Evolutionary conservation across 441 rosid genomes (phyloP), one percentile per base, ranked within the genome.

Genomic region (Erodium texanum): DNA sequence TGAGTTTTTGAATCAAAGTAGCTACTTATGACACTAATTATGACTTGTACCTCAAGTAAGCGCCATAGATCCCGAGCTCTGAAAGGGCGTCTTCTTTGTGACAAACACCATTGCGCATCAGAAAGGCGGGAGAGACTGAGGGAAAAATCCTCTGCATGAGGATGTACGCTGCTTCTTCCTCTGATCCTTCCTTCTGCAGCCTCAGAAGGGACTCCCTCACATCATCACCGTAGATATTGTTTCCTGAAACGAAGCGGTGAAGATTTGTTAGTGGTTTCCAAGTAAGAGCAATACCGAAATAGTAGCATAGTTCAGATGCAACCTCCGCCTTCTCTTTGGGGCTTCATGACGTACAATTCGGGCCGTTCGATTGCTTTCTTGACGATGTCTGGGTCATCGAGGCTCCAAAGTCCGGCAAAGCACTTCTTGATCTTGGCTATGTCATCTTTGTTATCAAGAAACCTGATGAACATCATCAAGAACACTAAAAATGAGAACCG

Each of bases 271-370:
- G n/a, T n/a, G n/a, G n/a, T n/a, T n/a, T n/a, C n/a, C n/a, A n/a
- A n/a, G n/a, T 24, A 11, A 59, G 64, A 22, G 27, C 64, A 24
- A 59, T 22, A 54, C 62, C 23, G 66, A 18, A 36, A 62, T 64
- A 29, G 24, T 11, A 14, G 65, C n/a, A 48, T 62, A 64, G 58
- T 41, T 27, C 10, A 66, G 66, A 77, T 41, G 38, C 69, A 62
- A 92, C 97, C 98, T 89, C 99, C 96, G 75, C 99, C 99, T 89
- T 92, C 99, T 86, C 98, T 85, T 74, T 94, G 98, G 43, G 99
- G 99, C 85, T 94, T 92, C 97, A 94, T 85, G 56, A 92, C 96
- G 56, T 82, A 94, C 43, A 83, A 73, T 54, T 86, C 86, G 0
- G 99, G 98, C 22, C 66, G 85, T 68, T 87, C 90, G 50, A 94